Base-by-base conservation (phyloP, 495 filamentous ascomycete genomes). In the Neurospora intermedia region DNA sequence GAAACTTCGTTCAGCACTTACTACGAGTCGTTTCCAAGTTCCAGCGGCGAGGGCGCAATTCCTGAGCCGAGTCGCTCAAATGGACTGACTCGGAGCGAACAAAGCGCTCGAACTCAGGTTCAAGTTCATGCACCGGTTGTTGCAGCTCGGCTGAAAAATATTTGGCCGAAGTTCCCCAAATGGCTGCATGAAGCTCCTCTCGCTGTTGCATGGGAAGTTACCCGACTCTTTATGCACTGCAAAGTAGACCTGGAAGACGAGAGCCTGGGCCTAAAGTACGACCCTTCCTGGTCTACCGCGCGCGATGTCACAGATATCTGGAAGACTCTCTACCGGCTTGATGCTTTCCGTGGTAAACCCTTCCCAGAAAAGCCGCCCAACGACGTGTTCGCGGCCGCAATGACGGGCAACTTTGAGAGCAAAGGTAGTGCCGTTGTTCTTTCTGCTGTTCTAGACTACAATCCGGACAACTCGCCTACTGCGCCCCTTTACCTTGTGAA, bases 171-270 rank as follows among this genome's bases (percentile, higher is more conserved):
- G 45, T 79, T 82, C 43, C 84, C 84, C 1, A 43, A 43, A 20
- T 81, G 80, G 71, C 77, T 83, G 35, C 79, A 80, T 18, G 38
- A 71, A 0, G 83, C 82, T 2, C 84, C 84, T 1, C 77, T 86
- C 9, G 80, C 79, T 27, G 77, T 86, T 43, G 79, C 80, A 13
- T 86, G 84, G 84, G 84, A 86, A 69, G 72, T 86, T 18, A 79
- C 82, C 4, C 80, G 84, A 23, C 78, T 85, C 27, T 81, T 82
- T 46, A 75, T 84, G 6, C 78, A 85, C 66, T 85, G 83, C 74
- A 78, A 77, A 1, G 77, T 85, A 31, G 74, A 79, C 27, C 76
- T 82, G 27, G 77, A 82, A 13, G 54, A 79, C 31, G 31, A 77
- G 7, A 72, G 54, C 23, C 35, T 66, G 31, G 54, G 15, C 54